Evolutionary conservation across 345 rosid species (phyloP), one percentile per base, ranked within the genome.

Genomic region (Physaria fendleri): DNA sequence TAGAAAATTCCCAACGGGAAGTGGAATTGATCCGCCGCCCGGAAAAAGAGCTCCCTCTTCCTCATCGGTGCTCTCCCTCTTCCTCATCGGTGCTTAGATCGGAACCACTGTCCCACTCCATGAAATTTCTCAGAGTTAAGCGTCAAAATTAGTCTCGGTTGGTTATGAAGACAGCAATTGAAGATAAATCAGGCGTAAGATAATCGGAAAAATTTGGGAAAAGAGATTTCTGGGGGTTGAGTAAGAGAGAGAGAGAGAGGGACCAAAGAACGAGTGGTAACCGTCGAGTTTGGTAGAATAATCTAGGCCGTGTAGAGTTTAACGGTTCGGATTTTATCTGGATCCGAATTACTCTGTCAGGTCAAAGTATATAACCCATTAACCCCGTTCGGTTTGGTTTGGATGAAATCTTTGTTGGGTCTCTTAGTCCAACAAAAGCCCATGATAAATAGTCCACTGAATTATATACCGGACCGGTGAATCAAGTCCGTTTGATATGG

Each of bases 41-140:
- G 73, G 75, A 28, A 81, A 45, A 53, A 53, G n/a, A 61, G 79
- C 84, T 22, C 73, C 84, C 61, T 76, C 95, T 29, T 81, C 97
- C 18, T 87, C 97, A 37, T 81, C 85, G 3, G 45, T n/a, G n/a
- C n/a, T n/a, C n/a, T n/a, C n/a, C 56, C 1, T 11, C 48, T 51
- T 45, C 71, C 6, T 65, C 71, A 24, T 80, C 95, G 8, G 71
- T 83, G 67, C 93, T 87, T 55, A 85, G 83, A 85, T 90, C 97
- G 79, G 97, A 87, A 71, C 75, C 73, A 71, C 97, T 90, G 65
- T 90, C 97, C 97, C 95, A 90, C 90, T 90, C 97, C 97, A 87
- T 81, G 34, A 58, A 54, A 38, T 14, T 39, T n/a, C n/a, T 5
- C 20, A 33, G 28, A 27, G 29, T n/a, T 59, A 44, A 2, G 0